phyloP scores from a whole-genome alignment of 2,329 filamentous ascomycete species.

The Zymoseptoria brevis region DNA sequence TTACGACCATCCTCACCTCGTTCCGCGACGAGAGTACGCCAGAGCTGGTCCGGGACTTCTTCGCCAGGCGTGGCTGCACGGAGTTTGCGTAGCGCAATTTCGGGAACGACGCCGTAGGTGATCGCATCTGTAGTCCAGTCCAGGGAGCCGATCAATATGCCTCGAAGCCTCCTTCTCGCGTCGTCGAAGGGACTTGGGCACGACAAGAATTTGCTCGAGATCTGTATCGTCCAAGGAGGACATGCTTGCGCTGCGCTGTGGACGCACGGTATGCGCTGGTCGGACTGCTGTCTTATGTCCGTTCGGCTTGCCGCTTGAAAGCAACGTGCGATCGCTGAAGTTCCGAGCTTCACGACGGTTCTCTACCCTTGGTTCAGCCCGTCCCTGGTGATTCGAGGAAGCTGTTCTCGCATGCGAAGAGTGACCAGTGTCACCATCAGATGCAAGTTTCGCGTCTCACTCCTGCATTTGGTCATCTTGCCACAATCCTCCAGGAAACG shows the following conservation, averaged over 20 bases:
- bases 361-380: background rate
- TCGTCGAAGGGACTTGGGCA: background rate
- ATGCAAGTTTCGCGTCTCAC: background rate
- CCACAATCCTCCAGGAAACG: background rate
- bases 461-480: background rate
- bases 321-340: background rate
- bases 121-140: conserved; percentile 4
- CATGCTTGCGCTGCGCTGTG: background rate
- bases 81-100: too few species aligned
- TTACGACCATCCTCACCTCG: too few species aligned
- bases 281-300: background rate
- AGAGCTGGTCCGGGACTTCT: too few species aligned
- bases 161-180: background rate
- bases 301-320: background rate
- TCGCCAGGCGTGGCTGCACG: too few species aligned
- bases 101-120: conserved; percentile 7
- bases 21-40: too few species aligned
- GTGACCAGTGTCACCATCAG: background rate
- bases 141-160: conserved; percentile 2
- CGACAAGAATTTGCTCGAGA: background rate
- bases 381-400: background rate
- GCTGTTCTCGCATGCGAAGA: background rate
- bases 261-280: background rate
- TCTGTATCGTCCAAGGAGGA: background rate
- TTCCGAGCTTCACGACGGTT: background rate